Percentiles rank a stretch among this genome's conserved stretches.
Evolutionary conservation across 2,329 filamentous ascomycete genomes (phyloP).

Genomic region (Rhynchosporium secalis): DNA sequence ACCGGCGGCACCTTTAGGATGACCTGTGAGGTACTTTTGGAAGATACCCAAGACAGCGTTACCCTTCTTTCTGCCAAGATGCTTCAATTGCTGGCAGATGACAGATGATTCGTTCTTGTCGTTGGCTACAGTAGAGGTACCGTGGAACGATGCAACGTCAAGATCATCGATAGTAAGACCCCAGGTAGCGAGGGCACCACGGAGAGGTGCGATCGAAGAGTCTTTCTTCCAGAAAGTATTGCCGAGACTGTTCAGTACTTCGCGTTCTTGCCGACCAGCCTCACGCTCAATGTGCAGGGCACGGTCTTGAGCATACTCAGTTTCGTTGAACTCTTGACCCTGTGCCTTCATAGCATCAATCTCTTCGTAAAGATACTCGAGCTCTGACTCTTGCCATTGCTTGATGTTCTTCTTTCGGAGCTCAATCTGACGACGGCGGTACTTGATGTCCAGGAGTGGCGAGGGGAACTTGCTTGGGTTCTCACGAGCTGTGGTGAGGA

Average conservation of each 20-base stretch:
- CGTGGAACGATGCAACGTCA: conserved; percentile 95
- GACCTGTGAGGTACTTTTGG: conserved; percentile 98
- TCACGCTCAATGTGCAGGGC: conserved; percentile 84
- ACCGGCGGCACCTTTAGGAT: conserved; percentile 98
- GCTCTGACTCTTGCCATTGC: conserved; percentile 93
- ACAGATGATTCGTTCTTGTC: conserved; percentile 99
- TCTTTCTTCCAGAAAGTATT: conserved; percentile 99
- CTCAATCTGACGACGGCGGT: conserved; percentile 92
- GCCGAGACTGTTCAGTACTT: conserved; percentile 86
- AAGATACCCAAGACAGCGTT: conserved; percentile 96
- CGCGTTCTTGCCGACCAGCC: conserved; percentile 86
- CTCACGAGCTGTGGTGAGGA: conserved; percentile 92
- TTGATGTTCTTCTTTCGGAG: conserved; percentile 92
- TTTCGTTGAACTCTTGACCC: conserved; percentile 72
- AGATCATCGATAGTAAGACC: conserved; percentile 96
- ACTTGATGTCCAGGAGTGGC: conserved; percentile 94
- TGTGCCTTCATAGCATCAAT: conserved; percentile 86
- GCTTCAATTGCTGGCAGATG: conserved; percentile 92
- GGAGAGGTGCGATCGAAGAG: conserved; percentile 87
- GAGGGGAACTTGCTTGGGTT: conserved; percentile 89
- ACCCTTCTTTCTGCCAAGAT: conserved; percentile 93
- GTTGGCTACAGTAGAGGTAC: conserved; percentile 96
- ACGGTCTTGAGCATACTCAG: conserved; percentile 83
- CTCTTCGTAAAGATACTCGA: conserved; percentile 91
- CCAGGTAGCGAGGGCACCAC: conserved; percentile 95